Conservation (phyloP, 805 yeast species). For the Ogataea pilisensis region DNA sequence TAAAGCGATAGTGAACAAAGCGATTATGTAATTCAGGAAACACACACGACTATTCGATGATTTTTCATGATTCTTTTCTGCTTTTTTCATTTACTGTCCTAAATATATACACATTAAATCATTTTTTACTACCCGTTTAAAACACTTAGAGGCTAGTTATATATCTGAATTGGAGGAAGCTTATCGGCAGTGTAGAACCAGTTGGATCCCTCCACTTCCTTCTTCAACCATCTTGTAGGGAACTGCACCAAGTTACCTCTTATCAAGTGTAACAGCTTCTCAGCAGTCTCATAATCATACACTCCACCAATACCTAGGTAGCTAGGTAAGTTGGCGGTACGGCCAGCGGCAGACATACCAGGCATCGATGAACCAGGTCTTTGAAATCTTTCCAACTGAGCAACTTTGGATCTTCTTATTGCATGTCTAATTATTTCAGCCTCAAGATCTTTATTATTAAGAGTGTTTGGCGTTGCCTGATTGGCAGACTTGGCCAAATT, state of each 20-base stretch:
- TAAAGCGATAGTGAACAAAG: too few relatives aligned
- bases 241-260: slow-evolving; percentile 89
- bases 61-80: too few relatives aligned
- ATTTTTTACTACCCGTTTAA: too few relatives aligned
- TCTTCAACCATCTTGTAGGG: slow-evolving; percentile 86
- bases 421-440: slow-evolving; percentile 16
- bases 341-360: slow-evolving; percentile 7
- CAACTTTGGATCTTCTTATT: slow-evolving; percentile 23
- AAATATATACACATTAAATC: too few relatives aligned
- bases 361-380: slow-evolving; percentile 11
- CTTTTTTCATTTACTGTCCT: too few relatives aligned
- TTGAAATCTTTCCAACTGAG: slow-evolving; percentile 28
- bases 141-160: too few relatives aligned
- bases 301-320: slow-evolving; percentile 20
- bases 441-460: slow-evolving; percentile 1
- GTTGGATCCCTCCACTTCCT: slow-evolving; percentile 85
- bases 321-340: slow-evolving; percentile 6
- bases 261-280: slow-evolving; percentile 61
- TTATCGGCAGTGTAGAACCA: slow-evolving; percentile 96
- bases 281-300: slow-evolving; percentile 71
- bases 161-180: slow-evolving; percentile 92
- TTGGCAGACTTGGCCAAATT: not conserved
- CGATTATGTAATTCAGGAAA: too few relatives aligned
- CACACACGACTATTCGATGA: too few relatives aligned
- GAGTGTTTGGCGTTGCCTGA: not conserved